Percentiles rank a stretch among this genome's conserved stretches.
Conservation (phyloP, 257 asterid genomes). For the Ballota nigra region DNA sequence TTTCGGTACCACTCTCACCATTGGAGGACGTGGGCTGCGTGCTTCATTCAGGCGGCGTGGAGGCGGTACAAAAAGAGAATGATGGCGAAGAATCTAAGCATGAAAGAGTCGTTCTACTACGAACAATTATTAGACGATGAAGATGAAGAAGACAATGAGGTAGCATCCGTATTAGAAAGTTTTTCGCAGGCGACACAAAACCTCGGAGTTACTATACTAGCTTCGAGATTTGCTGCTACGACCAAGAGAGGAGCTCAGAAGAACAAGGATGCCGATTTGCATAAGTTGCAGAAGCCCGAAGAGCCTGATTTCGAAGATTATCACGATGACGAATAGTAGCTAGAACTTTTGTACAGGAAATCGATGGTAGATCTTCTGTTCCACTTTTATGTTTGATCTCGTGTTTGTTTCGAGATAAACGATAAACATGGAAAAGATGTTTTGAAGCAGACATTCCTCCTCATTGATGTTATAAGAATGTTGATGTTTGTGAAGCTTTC, state of each 20-base stretch:
- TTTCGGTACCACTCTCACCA: slow-evolving; percentile 78
- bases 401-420: background rate
- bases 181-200: slow-evolving; percentile 39
- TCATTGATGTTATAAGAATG: background rate
- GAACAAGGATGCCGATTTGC: slow-evolving; percentile 52
- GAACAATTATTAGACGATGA: slow-evolving; percentile 31
- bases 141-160: background rate
- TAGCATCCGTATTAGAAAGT: background rate
- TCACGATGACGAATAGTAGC: slow-evolving; percentile 46
- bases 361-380: background rate
- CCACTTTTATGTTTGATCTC: background rate
- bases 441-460: background rate
- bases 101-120: slow-evolving; percentile 46
- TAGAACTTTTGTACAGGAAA: slow-evolving; percentile 28
- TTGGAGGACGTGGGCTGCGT: slow-evolving; percentile 88
- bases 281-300: slow-evolving; percentile 64
- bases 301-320: slow-evolving; percentile 80
- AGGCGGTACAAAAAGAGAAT: slow-evolving; percentile 50
- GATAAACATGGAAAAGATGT: background rate
- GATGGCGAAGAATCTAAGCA: slow-evolving; percentile 40
- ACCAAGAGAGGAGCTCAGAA: slow-evolving; percentile 70
- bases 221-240: slow-evolving; percentile 72
- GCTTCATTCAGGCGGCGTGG: slow-evolving; percentile 84
- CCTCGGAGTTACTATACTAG: slow-evolving; percentile 62
- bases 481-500: background rate